A percentile compares a stretch with the other conserved stretches of the same genome.
These are phyloP conservation scores for Citrus sinensis DNA, from an alignment of 345 rosid species.

Conservation along the genomic window DVS_A1.0 CM039163.1:41077001-41077500, in stretches of 20 bases:
- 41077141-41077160: not conserved
- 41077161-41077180: not conserved
- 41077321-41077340: not conserved
- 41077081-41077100: not conserved
- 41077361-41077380: not conserved
- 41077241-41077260: not conserved
- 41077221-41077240: not conserved
- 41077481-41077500: conserved; percentile 91
- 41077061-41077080: not conserved
- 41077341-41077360: not conserved
- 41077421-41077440: not conserved
- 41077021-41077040: not conserved
- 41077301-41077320: not conserved
- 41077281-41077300: not conserved
- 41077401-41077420: not conserved
- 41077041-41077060: not conserved
- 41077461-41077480: conserved; percentile 75
- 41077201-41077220: not conserved
- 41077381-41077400: not conserved
- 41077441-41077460: conserved; percentile 11
- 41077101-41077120: not conserved
- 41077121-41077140: not conserved
- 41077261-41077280: not conserved
- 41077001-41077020: not conserved
- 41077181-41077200: not conserved